Evolutionary conservation across 2,329 filamentous ascomycete genomes (phyloP).

Genomic region (Fusarium irregulare): DNA sequence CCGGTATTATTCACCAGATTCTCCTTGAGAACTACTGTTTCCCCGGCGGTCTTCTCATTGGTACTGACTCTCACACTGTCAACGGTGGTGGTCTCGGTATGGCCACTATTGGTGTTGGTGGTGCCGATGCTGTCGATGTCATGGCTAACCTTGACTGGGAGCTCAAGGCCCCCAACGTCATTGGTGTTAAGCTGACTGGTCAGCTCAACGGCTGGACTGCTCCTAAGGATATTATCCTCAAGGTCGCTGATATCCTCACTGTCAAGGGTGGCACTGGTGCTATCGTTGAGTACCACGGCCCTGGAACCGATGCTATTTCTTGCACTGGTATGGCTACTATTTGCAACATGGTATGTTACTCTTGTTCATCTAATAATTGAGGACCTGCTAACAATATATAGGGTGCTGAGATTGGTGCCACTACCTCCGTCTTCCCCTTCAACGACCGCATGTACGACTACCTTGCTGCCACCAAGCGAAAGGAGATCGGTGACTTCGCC

Average conservation of each 20-base stretch:
- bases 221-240: conserved; percentile 96
- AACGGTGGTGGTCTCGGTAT: conserved; percentile 97
- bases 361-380: conserved; percentile 9
- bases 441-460: conserved; percentile 99
- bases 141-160: conserved; percentile 99
- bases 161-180: conserved; percentile 95
- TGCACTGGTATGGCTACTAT: conserved; percentile 91
- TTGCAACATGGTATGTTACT: conserved; percentile 69
- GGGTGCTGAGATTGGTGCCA: conserved; percentile 80
- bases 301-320: conserved; percentile 77
- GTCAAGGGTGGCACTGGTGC: conserved; percentile 98
- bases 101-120: conserved; percentile 94
- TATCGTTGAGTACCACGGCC: conserved; percentile 76
- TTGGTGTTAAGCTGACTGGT: conserved; percentile 95
- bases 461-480: conserved; percentile 88
- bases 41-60: conserved; percentile 97
- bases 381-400: conserved; percentile 28
- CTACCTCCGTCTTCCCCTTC: conserved; percentile 96
- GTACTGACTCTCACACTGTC: conserved; percentile 97
- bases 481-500: conserved; percentile 89
- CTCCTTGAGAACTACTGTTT: conserved; percentile 99
- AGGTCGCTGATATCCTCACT: conserved; percentile 95
- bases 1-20: conserved; percentile 99
- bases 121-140: conserved; percentile 98
- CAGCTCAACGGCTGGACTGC: conserved; percentile 89